Percentiles rank a stretch among this genome's conserved stretches.
Conservation (phyloP, 2,329 filamentous ascomycete genomes). For the Penicillium sumatraense region DNA sequence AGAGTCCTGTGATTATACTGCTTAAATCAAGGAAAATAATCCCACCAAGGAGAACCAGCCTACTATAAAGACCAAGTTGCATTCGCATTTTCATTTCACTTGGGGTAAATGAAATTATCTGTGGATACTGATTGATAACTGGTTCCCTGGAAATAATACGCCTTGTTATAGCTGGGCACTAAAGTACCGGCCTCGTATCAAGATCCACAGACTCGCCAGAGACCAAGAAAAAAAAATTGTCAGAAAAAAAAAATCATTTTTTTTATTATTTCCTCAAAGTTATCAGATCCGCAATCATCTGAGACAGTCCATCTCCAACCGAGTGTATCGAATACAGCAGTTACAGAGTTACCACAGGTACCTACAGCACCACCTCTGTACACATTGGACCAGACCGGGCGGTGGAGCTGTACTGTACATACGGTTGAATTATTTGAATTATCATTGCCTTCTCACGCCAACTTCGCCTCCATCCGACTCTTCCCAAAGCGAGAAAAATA, state of each 20-base stretch:
- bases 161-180: slow-evolving; percentile 5
- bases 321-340: neutral
- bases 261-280: slow-evolving; percentile 14
- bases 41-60: neutral
- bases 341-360: neutral
- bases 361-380: neutral
- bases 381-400: neutral
- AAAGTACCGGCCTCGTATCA: slow-evolving; percentile 8
- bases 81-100: no score
- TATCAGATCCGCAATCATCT: slow-evolving; percentile 29
- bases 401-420: slow-evolving; percentile 11
- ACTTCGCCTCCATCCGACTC: slow-evolving; percentile 20
- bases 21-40: neutral
- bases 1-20: no score
- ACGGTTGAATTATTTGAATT: slow-evolving; percentile 8
- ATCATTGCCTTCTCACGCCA: neutral
- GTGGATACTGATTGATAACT: slow-evolving; percentile 33
- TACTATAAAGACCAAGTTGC: neutral
- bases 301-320: neutral
- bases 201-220: no score
- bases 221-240: no score
- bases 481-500: slow-evolving; percentile 11
- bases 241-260: no score
- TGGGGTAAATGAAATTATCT: no score
- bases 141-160: slow-evolving; percentile 16